Evolutionary conservation across 1,139 yeast species (phyloP), one percentile per base, ranked within the genome.

Genomic region (Magnusiomyces fungicola): DNA sequence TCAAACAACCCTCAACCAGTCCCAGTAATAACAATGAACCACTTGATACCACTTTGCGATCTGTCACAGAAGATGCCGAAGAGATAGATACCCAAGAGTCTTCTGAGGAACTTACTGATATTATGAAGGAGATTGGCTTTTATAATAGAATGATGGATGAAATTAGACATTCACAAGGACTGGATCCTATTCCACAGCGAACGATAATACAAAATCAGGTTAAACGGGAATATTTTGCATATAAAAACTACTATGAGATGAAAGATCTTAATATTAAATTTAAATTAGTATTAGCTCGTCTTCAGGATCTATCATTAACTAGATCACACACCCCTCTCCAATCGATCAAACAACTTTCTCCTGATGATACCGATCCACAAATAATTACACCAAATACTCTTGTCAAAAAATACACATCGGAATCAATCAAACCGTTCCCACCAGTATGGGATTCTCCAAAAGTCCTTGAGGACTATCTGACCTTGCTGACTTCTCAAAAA

Each of bases 361-460:
- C 37, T 47, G 10, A 22, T 47, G 45, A 40, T 46, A 41, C 23
- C 33, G 21, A 32, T 41, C 6, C 33, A 32, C 7, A 45, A 27
- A 19, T 27, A 29, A 22, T 38, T 29, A 9, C 18, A 21, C 22
- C 30, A 12, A n/a, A n/a, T 34, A 18, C 27, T 27, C 39, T n/a
- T 30, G 9, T 43, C 18, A 32, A 43, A 45, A 38, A 32, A 32
- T 51, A 42, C 41, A 46, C 55, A 2, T 33, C 48, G 10, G 44
- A 42, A 24, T 47, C 46, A 1, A 41, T 56, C 21, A 57, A 56
- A 2, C 45, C 41, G 29, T 43, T 50, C 14, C 58, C 57, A 14
- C 30, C 24, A 7, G 51, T 43, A 18, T 56, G 56, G 53, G 43
- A 39, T 10, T 45, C 48, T 9, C 41, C 49, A 9, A 51, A 48